Base-by-base conservation (phyloP, 2,329 filamentous ascomycete species). In the Monosporascus sp. region DNA sequence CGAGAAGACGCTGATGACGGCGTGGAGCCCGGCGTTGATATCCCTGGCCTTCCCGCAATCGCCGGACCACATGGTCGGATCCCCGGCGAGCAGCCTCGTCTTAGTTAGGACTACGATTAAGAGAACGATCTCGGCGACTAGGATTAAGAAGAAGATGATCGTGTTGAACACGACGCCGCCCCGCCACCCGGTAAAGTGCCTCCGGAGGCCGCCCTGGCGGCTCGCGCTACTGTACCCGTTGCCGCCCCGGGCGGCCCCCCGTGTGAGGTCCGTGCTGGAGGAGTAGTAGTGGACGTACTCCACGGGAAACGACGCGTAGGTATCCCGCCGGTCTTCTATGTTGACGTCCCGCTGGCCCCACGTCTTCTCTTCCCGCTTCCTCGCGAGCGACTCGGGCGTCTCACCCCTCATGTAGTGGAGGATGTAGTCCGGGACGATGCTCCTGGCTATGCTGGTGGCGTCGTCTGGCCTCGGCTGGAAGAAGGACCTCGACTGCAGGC, bases 401-500 rank as follows among this genome's bases (percentile, higher is more conserved):
- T 81, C 79, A 46, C 78, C 78, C 41, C 78, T 74, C 56, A 82
- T 71, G 62, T 77, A 82, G 64, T 80, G 77, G 56, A 79, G 70
- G 41, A 82, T 75, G 58, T 82, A 82, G 65, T 82, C 79, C 8
- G 79, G 79, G 17, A 82, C 72, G 35, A 81, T 70, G 51, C 75
- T 73, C 52, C 69, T 69, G 52, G 74, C 70, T 27, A 74, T 68
- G 53, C 65, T 69, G 22, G 59, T 61, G 4, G 65, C 58, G 44
- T 69, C 67, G 37, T 66, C 65, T 11, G 63, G 52, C 9, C 58
- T 45, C 16, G 26, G 56, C 3, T 60, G 65, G 48, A 68, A 62
- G 40, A 67, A 62, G 24, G 59, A 60, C 50, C 61, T 60, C 16
- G 62, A 58, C 31, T 67, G 60, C 60, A 59, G 64, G 19, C 49